These are phyloP conservation scores for Hanseniaspora meyeri DNA, from an alignment of 805 yeast genomes.

Conservation along the genomic window DNA sequence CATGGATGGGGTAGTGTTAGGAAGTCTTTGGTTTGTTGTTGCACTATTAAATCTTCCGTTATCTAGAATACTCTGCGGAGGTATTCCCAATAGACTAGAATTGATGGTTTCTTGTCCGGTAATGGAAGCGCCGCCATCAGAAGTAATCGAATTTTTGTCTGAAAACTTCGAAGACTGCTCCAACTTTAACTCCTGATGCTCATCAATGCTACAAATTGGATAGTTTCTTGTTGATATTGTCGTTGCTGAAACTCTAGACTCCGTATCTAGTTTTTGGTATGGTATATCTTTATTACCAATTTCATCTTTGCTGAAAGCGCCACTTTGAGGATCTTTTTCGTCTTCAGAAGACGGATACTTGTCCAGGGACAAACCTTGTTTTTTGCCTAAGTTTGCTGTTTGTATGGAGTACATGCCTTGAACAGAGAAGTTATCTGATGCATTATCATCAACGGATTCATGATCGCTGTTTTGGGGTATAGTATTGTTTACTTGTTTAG, in stretches of 20 bases:
- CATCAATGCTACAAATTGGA: background rate
- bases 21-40: background rate
- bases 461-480: background rate
- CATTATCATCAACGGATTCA: background rate
- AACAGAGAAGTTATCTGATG: background rate
- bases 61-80: slow-evolving; percentile 63
- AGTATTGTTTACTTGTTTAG: background rate
- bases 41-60: slow-evolving; percentile 28
- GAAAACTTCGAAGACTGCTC: slow-evolving; percentile 19
- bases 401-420: background rate
- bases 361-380: background rate
- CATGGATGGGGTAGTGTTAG: slow-evolving; percentile 17
- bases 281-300: background rate
- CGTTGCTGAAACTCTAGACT: background rate
- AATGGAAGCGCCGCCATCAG: slow-evolving; percentile 22
- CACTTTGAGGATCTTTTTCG: background rate
- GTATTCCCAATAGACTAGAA: slow-evolving; percentile 55
- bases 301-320: background rate
- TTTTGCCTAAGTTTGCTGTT: background rate
- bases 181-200: background rate
- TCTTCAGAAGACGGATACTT: background rate
- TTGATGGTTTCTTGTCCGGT: slow-evolving; percentile 37
- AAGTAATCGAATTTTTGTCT: slow-evolving; percentile 16
- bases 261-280: background rate
- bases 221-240: background rate